These are phyloP conservation scores for Dioscorea cayenensis DNA, from an alignment of 116 monocot genomes.

Conservation along the genomic window DNA sequence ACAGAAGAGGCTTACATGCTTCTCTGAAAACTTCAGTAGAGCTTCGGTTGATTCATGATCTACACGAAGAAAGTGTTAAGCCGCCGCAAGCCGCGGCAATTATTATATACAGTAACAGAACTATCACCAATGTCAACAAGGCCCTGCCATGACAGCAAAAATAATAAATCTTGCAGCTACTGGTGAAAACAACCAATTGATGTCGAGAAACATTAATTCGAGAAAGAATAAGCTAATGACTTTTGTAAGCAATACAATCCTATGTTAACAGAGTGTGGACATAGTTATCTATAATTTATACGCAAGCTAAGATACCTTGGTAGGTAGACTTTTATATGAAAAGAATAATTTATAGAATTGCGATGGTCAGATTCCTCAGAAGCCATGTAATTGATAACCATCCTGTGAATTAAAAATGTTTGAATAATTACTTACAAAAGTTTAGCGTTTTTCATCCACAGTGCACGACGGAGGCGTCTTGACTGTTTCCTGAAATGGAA, in stretches of 20 bases:
- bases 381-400: too few species aligned
- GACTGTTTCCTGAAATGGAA: constrained; percentile 94
- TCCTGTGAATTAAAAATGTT: too few species aligned
- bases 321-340: too few species aligned
- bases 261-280: too few species aligned
- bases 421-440: constrained; percentile 62
- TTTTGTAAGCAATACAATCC: too few species aligned
- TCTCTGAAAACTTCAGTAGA: not conserved
- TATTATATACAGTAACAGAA: constrained; percentile 73
- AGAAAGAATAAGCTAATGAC: too few species aligned
- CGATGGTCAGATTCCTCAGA: too few species aligned
- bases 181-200: not conserved
- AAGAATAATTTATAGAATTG: too few species aligned
- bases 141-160: constrained; percentile 41
- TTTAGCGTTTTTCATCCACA: constrained; percentile 96
- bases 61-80: constrained; percentile 75
- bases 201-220: too few species aligned
- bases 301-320: too few species aligned
- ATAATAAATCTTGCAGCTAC: not conserved
- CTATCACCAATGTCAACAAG: constrained; percentile 61
- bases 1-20: not conserved
- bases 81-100: constrained; percentile 89
- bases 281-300: too few species aligned
- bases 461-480: constrained; percentile 59
- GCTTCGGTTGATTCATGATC: constrained; percentile 24